Percentiles rank a stretch among this genome's conserved stretches.
phyloP scores from a whole-genome alignment of 257 asterid genomes.

The Galeopsis tetrahit region DNA sequence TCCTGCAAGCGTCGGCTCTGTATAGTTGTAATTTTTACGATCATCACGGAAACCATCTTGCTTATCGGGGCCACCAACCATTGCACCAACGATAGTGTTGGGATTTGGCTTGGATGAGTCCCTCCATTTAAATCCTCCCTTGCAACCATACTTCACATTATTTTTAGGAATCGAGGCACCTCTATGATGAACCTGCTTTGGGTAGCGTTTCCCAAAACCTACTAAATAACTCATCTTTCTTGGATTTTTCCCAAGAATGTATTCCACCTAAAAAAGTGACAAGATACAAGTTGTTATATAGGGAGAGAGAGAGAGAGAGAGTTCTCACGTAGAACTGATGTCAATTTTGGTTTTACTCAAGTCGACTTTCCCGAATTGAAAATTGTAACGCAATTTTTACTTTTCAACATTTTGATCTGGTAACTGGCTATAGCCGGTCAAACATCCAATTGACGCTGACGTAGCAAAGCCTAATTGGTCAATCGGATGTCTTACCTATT shows the following conservation, averaged over 20 bases:
- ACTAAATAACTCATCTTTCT: constrained; percentile 12
- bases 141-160: neutral
- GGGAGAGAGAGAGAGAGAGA: neutral
- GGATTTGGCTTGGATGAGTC: constrained; percentile 20
- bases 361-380: no score
- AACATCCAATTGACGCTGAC: no score
- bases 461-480: no score
- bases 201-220: constrained; percentile 7
- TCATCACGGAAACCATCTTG: constrained; percentile 8
- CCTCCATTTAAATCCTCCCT: constrained; percentile 8
- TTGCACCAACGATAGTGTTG: neutral
- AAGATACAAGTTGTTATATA: neutral
- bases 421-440: no score
- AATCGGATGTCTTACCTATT: no score
- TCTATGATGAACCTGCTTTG: constrained; percentile 15
- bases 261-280: neutral
- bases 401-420: no score
- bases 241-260: constrained; percentile 10
- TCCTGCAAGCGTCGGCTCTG: constrained; percentile 17
- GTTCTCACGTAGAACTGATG: no score
- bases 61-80: constrained; percentile 11
- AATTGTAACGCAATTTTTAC: no score
- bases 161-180: constrained; percentile 19
- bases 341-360: no score
- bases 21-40: constrained; percentile 13